phyloP scores from a whole-genome alignment of 2,329 filamentous ascomycete genomes.

The Ophiostoma pallidulum region DNA sequence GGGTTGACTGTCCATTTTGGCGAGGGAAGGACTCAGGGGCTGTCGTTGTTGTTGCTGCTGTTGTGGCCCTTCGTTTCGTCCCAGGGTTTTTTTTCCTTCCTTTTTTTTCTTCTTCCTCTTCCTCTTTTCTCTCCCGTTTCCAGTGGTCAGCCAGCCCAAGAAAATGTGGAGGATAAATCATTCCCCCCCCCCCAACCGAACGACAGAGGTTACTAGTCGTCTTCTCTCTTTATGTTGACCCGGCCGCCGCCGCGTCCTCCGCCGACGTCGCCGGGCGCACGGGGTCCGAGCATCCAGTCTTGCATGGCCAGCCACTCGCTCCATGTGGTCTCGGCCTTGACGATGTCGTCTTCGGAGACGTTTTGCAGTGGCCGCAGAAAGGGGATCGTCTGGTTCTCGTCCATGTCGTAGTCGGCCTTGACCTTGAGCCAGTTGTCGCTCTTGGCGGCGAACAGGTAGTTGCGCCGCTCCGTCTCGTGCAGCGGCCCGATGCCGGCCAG shows the following conservation, averaged over 20 bases:
- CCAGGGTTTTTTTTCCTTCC: too few relatives aligned
- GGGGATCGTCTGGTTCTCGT: slow-evolving; percentile 71
- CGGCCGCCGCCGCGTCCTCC: slow-evolving; percentile 5
- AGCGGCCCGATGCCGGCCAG: slow-evolving; percentile 65
- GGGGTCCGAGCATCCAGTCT: slow-evolving; percentile 93
- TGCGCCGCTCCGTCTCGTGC: slow-evolving; percentile 81
- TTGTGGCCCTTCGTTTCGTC: too few relatives aligned
- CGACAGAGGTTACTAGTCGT: slow-evolving; percentile 4
- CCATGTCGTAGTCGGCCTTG: slow-evolving; percentile 85
- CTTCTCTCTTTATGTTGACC: slow-evolving; percentile 15
- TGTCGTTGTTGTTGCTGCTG: too few relatives aligned
- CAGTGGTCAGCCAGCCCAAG: too few relatives aligned
- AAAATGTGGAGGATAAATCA: too few relatives aligned
- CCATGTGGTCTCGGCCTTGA: slow-evolving; percentile 75
- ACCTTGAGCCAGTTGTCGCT: slow-evolving; percentile 82
- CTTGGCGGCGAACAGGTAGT: slow-evolving; percentile 93
- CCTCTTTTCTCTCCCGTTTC: too few relatives aligned
- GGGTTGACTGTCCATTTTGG: too few relatives aligned
- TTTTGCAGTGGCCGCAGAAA: slow-evolving; percentile 77
- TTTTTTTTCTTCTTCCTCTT: too few relatives aligned
- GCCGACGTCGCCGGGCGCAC: slow-evolving; percentile 45
- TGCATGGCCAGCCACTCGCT: slow-evolving; percentile 95
- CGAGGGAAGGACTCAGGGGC: too few relatives aligned
- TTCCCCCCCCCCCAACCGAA: too few relatives aligned
- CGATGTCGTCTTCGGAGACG: slow-evolving; percentile 69